phyloP scores from a whole-genome alignment of 1,284 basidiomycete species.

The Papiliotrema nemorosa region DNA sequence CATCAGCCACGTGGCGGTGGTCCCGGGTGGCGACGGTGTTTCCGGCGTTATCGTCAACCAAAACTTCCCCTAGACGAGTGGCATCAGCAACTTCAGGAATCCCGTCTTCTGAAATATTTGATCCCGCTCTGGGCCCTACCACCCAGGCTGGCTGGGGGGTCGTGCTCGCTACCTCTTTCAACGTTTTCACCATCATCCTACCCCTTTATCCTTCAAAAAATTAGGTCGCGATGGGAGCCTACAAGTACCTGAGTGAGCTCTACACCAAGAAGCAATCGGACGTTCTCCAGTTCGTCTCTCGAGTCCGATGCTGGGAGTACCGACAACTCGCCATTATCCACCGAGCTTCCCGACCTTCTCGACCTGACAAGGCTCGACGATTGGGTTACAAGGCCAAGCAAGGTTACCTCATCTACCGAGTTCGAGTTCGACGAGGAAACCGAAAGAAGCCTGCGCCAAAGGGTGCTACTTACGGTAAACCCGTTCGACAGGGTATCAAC shows the following conservation, averaged over 20 bases:
- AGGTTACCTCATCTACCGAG: conserved; percentile 96
- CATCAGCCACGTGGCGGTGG: too few species aligned
- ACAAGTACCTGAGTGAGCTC: conserved; percentile 96
- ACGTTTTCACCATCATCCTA: too few species aligned
- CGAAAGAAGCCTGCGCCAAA: conserved; percentile 98
- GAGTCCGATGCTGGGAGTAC: conserved; percentile 99
- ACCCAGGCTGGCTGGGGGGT: too few species aligned
- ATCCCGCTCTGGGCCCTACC: too few species aligned
- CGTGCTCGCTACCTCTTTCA: too few species aligned
- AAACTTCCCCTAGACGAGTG: too few species aligned
- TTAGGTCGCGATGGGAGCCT: conserved; percentile 57
- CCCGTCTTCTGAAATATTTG: too few species aligned
- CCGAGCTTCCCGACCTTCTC: conserved; percentile 94
- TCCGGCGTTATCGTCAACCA: too few species aligned
- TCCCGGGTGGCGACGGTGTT: too few species aligned
- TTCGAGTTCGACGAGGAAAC: conserved; percentile 97
- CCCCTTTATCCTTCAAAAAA: too few species aligned
- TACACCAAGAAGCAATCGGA: conserved; percentile 57
- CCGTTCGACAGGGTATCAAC: conserved; percentile 99
- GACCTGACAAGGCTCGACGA: conserved; percentile 98
- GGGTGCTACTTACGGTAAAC: conserved; percentile 98
- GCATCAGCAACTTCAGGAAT: too few species aligned
- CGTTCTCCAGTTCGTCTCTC: conserved; percentile 96
- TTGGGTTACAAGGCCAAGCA: conserved; percentile 99
- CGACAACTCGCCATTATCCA: conserved; percentile 97